Evolutionary conservation across 2,329 filamentous ascomycete genomes (phyloP), one percentile per base, ranked within the genome.

Genomic region (Monilinia fructicola): DNA sequence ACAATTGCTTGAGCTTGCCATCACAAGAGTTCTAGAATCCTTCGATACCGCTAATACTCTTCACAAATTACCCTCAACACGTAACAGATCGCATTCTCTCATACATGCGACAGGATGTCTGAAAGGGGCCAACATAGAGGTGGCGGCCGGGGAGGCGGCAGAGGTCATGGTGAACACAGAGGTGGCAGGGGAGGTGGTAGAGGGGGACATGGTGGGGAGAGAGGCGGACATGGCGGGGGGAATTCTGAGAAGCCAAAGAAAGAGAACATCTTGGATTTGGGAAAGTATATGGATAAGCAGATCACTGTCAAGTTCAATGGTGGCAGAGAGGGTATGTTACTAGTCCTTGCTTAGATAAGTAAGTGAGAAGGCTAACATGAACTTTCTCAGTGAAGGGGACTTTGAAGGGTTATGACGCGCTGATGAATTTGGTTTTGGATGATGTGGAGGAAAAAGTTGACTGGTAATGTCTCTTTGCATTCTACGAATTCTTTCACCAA

Each of bases 381-480:
- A 23, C 6, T 21, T 26, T 42, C 46, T 61, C 75, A 97, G 94
- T 97, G 66, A 89, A 88, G 61, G 95, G 95, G 63, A 92, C 87
- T 1, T 83, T 99, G 53, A 98, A 98, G 79, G 95, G 95, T 69
- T 98, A 93, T 78, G 95, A 99, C 78, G 93, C 95, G 74, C 84
- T 99, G 68, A 98, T 98, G 93, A 99, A 99, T 78, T 84, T 99
- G 69, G 95, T 99, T 35, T 83, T 99, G 66, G 95, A 98, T 76
- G 91, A 98, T 73, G 94, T 96, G 63, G 88, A 95, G 78, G 95
- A 99, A 78, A 78, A 85, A 90, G 58, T 88, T 97, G 79, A 86
- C 90, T 82, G 94, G 94, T 96, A 81, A 69, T 84, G 74, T 64
- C 28, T 28, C 16, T 16, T 35, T 48, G n/a, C 55, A 14, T 52